Evolutionary conservation across 2,329 filamentous ascomycete species (phyloP).

Genomic region (Knoxdaviesia capensis): DNA sequence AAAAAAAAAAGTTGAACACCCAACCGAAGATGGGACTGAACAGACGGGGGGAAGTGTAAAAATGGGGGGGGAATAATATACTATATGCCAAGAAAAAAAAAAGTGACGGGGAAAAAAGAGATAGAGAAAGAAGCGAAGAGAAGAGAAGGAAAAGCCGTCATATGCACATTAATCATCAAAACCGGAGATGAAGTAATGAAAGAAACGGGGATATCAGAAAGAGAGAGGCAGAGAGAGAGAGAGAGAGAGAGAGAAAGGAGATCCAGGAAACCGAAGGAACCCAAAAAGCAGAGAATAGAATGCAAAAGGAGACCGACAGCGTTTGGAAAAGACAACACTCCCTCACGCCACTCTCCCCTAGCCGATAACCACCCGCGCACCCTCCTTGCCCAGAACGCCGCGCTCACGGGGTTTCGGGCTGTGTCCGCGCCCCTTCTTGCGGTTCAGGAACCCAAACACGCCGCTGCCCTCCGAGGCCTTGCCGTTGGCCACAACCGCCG

Average conservation of each 20-base stretch:
- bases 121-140: neutral
- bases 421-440: constrained; percentile 76
- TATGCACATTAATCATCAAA: no score
- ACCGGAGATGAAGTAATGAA: no score
- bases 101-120: neutral
- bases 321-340: neutral
- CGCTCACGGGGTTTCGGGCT: constrained; percentile 90
- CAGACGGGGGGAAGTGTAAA: no score
- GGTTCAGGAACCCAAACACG: constrained; percentile 74
- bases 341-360: constrained; percentile 13
- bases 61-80: neutral
- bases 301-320: neutral
- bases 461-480: constrained; percentile 45
- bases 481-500: constrained; percentile 28
- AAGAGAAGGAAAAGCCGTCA: neutral
- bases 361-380: constrained; percentile 63
- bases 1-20: neutral
- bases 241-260: neutral
- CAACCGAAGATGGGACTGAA: no score
- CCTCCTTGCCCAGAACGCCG: constrained; percentile 87
- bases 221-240: neutral
- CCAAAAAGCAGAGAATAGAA: neutral
- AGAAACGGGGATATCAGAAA: no score
- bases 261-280: constrained; percentile 2
- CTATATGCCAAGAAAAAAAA: constrained; percentile 1